These are phyloP conservation scores for Phaeodactylum tricornutum DNA, from an alignment of 108 stramenopile species.

Conservation along the genomic window DNA sequence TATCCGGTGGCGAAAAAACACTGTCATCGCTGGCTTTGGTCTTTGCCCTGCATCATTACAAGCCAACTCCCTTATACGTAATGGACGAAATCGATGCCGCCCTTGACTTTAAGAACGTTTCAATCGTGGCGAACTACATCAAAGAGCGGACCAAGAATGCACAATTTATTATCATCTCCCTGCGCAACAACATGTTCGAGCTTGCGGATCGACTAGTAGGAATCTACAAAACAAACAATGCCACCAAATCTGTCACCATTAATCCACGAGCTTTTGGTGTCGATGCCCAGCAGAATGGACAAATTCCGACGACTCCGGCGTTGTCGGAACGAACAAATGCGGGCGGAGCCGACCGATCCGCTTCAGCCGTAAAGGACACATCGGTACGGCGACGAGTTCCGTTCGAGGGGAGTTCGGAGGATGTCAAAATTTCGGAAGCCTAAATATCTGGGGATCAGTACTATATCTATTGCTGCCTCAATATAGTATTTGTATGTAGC, in stretches of 20 bases:
- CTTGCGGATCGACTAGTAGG: slow-evolving; percentile 97
- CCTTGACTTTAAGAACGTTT: slow-evolving; percentile 99
- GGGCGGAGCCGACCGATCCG: too few species aligned
- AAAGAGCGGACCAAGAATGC: slow-evolving; percentile 98
- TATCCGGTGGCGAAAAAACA: slow-evolving; percentile 98
- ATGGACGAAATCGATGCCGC: slow-evolving; percentile 99
- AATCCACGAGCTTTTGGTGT: slow-evolving; percentile 41
- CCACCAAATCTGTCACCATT: slow-evolving; percentile 96
- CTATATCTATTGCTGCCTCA: too few species aligned
- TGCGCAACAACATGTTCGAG: slow-evolving; percentile 99
- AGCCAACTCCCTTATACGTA: slow-evolving; percentile 99
- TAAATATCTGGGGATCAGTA: too few species aligned
- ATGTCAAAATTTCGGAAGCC: too few species aligned
- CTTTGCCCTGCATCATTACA: slow-evolving; percentile 99
- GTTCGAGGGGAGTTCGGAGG: too few species aligned
- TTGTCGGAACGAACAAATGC: slow-evolving; percentile 3
- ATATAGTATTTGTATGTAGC: too few species aligned
- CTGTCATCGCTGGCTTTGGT: slow-evolving; percentile 95
- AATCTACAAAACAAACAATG: slow-evolving; percentile 96
- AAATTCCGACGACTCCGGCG: slow-evolving; percentile 3
- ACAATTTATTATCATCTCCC: slow-evolving; percentile 97
- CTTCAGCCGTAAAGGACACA: too few species aligned
- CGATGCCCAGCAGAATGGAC: slow-evolving; percentile 4
- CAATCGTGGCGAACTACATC: slow-evolving; percentile 99
- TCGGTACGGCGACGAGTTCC: too few species aligned